Evolutionary conservation across 306 rosid genomes (phyloP).

Genomic region (Pyrus communis): DNA sequence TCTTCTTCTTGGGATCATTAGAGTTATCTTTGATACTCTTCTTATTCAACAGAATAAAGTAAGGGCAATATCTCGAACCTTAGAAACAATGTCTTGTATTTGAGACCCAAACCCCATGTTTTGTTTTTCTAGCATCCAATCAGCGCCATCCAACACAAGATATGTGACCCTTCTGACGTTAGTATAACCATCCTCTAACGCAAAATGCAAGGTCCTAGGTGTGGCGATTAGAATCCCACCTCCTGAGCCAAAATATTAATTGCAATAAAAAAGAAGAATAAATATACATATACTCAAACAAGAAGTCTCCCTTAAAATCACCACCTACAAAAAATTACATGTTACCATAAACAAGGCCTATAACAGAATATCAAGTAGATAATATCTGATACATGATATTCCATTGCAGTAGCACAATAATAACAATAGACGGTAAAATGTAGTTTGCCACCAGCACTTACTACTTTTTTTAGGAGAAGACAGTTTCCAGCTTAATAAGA

Average conservation of each 20-base stretch:
- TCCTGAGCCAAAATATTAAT: slow-evolving; percentile 41
- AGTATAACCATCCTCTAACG: slow-evolving; percentile 87
- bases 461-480: too few species aligned
- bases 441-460: too few species aligned
- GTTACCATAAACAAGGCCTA: neutral
- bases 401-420: too few species aligned
- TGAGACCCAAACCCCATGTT: slow-evolving; percentile 98
- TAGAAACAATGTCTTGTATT: slow-evolving; percentile 80
- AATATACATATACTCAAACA: neutral
- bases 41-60: too few species aligned
- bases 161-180: slow-evolving; percentile 92
- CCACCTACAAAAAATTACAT: neutral
- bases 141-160: slow-evolving; percentile 96
- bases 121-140: slow-evolving; percentile 61
- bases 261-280: slow-evolving; percentile 8
- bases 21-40: too few species aligned
- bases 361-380: neutral
- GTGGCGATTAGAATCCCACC: slow-evolving; percentile 95
- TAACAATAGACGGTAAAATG: too few species aligned
- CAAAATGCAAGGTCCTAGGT: slow-evolving; percentile 89
- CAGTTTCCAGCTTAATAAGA: too few species aligned
- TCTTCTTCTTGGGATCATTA: too few species aligned
- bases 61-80: slow-evolving; percentile 41
- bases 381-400: too few species aligned
- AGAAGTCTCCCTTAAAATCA: neutral